Percentiles rank a stretch among this genome's conserved stretches.
Conservation (phyloP, 2,329 filamentous ascomycete species). For the Trichoderma aggressivum region DNA sequence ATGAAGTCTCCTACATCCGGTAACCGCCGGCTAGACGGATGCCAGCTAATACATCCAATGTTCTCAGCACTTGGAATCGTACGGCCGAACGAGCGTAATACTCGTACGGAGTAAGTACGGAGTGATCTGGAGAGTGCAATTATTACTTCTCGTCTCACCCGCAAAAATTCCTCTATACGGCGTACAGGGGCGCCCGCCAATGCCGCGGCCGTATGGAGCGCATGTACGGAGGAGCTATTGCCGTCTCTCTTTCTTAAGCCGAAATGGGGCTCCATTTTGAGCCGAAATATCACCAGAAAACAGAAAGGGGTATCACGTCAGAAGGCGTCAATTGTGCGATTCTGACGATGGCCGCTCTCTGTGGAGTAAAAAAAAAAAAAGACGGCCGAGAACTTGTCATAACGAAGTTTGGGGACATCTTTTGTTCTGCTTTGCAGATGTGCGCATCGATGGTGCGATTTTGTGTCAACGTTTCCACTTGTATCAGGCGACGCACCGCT, state of each 20-base stretch:
- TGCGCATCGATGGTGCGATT: constrained; percentile 1
- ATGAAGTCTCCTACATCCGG: not conserved
- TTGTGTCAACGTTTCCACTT: constrained; percentile 11
- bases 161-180: not conserved
- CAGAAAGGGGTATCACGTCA: constrained; percentile 3
- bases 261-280: constrained; percentile 15
- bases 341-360: not conserved
- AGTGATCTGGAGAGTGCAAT: not conserved
- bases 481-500: not conserved
- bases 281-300: constrained; percentile 11
- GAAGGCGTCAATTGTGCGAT: constrained; percentile 8
- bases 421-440: not conserved
- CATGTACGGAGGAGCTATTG: not conserved
- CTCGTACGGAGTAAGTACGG: not conserved
- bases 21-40: not conserved
- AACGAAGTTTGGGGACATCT: not conserved
- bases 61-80: not conserved
- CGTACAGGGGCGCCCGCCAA: not conserved
- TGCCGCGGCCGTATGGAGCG: not conserved
- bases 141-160: not conserved
- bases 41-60: not conserved
- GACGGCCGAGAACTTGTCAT: not conserved
- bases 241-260: constrained; percentile 2
- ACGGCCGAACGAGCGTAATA: not conserved
- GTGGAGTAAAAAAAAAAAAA: not conserved